Percentiles rank a stretch among this genome's conserved stretches.
These are phyloP conservation scores for Salix dunnii DNA, from an alignment of 345 rosid species.

Conservation along the genomic window DNA sequence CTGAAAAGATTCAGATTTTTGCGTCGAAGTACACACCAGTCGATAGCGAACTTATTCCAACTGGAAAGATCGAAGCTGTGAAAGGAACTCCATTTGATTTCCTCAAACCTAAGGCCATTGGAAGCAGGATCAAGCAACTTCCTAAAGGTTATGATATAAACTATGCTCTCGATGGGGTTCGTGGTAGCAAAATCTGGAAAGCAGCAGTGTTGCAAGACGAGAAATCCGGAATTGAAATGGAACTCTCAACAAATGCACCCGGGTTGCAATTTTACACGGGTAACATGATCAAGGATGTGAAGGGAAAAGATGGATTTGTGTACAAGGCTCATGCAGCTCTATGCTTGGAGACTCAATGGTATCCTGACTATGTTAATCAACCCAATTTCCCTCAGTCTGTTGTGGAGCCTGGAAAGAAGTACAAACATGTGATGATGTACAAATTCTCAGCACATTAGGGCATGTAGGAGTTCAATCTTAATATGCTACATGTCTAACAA, in stretches of 20 bases:
- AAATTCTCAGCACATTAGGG: conserved; percentile 35
- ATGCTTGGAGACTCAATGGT: conserved; percentile 80
- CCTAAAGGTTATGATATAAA: conserved; percentile 70
- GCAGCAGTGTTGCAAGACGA: conserved; percentile 51
- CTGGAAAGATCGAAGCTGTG: conserved; percentile 50
- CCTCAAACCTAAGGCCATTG: conserved; percentile 44
- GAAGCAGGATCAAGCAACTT: conserved; percentile 48
- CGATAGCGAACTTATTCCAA: conserved; percentile 55
- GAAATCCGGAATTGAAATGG: conserved; percentile 62
- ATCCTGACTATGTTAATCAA: conserved; percentile 61
- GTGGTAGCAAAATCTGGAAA: conserved; percentile 24
- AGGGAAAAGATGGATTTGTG: conserved; percentile 64
- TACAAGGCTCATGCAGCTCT: conserved; percentile 57
- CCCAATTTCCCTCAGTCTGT: conserved; percentile 66
- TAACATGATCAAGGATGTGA: conserved; percentile 27
- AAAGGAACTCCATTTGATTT: conserved; percentile 77
- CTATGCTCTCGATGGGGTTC: conserved; percentile 46
- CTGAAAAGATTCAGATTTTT: conserved; percentile 49
- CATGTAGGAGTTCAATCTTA: too few species aligned
- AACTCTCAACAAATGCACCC: conserved; percentile 52
- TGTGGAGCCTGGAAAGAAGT: conserved; percentile 44
- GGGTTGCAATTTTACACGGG: conserved; percentile 76
- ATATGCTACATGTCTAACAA: too few species aligned
- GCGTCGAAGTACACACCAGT: conserved; percentile 59
- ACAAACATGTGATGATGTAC: conserved; percentile 60